phyloP scores from a whole-genome alignment of 352 stramenopile species.

The Globisporangium splendens region DNA sequence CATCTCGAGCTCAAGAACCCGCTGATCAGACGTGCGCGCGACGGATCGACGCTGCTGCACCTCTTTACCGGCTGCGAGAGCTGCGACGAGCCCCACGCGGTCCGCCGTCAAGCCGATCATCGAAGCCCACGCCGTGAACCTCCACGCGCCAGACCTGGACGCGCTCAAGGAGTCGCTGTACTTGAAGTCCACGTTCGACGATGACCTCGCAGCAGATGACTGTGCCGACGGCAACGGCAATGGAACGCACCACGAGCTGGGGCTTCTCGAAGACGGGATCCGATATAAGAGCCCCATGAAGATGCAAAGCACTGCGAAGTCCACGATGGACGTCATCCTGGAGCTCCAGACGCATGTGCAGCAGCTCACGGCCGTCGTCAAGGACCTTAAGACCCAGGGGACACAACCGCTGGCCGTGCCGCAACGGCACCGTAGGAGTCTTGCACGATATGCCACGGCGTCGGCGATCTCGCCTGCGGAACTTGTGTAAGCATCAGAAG shows the following conservation, averaged over 20 bases:
- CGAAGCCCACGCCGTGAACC: background rate
- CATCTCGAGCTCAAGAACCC: conserved; percentile 7
- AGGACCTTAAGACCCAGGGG: conserved; percentile 1
- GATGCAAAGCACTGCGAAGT: conserved; percentile 3
- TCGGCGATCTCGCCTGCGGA: background rate
- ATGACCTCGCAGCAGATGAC: background rate
- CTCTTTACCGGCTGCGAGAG: conserved; percentile 16
- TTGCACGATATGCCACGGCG: conserved; percentile 7
- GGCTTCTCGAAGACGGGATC: conserved; percentile 14
- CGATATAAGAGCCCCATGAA: conserved; percentile 13
- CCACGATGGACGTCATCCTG: conserved; percentile 9
- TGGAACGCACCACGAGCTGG: conserved; percentile 4
- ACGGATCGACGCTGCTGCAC: conserved; percentile 18
- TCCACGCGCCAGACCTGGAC: conserved; percentile 13
- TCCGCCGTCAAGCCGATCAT: conserved; percentile 12
- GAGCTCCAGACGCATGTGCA: conserved; percentile 17
- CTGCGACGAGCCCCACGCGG: conserved; percentile 16
- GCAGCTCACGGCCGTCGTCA: conserved; percentile 11
- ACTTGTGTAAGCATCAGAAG: background rate
- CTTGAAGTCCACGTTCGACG: conserved; percentile 18
- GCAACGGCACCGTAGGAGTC: conserved; percentile 9
- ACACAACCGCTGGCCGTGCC: background rate
- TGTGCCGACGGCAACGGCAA: background rate
- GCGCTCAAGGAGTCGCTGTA: conserved; percentile 16
- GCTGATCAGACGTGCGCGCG: conserved; percentile 12